Conservation (phyloP, 2,329 filamentous ascomycete genomes). For the Zymoseptoria brevis region DNA sequence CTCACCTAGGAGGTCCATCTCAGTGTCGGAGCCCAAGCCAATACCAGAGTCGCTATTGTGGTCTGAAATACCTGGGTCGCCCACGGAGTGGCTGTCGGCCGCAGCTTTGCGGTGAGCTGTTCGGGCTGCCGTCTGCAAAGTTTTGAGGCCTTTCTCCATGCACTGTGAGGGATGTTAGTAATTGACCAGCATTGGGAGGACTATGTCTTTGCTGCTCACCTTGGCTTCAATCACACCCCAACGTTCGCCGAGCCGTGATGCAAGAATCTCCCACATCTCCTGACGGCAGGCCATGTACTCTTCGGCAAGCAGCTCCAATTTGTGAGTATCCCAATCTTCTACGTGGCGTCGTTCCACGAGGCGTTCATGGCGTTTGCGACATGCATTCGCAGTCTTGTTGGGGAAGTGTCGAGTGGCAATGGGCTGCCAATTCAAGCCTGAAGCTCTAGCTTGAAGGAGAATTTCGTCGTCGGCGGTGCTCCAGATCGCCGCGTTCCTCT, state of each 20-base stretch:
- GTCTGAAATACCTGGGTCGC: slow-evolving; percentile 34
- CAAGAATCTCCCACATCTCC: slow-evolving; percentile 73
- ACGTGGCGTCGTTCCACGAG: slow-evolving; percentile 66
- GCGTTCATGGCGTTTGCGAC: slow-evolving; percentile 80
- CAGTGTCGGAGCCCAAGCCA: slow-evolving; percentile 45
- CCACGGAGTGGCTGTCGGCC: slow-evolving; percentile 38
- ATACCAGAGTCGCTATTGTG: slow-evolving; percentile 62
- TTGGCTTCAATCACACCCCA: slow-evolving; percentile 70
- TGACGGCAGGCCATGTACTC: slow-evolving; percentile 73
- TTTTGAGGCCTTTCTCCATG: slow-evolving; percentile 77
- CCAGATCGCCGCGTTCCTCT: slow-evolving; percentile 49
- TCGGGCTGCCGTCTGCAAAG: slow-evolving; percentile 62
- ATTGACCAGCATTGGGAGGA: slow-evolving; percentile 28
- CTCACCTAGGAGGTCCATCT: slow-evolving; percentile 29
- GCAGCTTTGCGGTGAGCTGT: slow-evolving; percentile 54
- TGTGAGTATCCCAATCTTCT: slow-evolving; percentile 70
- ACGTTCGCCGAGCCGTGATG: slow-evolving; percentile 49
- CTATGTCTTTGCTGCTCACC: slow-evolving; percentile 47
- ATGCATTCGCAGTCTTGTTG: slow-evolving; percentile 70
- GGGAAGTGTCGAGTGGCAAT: slow-evolving; percentile 72
- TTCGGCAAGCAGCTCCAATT: slow-evolving; percentile 64
- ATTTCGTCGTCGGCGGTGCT: slow-evolving; percentile 64
- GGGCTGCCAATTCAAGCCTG: slow-evolving; percentile 74
- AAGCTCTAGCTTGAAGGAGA: slow-evolving; percentile 61
- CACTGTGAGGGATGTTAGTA: slow-evolving; percentile 45